phyloP scores from a whole-genome alignment of 1,139 yeast genomes.

The Diutina sp. region DNA sequence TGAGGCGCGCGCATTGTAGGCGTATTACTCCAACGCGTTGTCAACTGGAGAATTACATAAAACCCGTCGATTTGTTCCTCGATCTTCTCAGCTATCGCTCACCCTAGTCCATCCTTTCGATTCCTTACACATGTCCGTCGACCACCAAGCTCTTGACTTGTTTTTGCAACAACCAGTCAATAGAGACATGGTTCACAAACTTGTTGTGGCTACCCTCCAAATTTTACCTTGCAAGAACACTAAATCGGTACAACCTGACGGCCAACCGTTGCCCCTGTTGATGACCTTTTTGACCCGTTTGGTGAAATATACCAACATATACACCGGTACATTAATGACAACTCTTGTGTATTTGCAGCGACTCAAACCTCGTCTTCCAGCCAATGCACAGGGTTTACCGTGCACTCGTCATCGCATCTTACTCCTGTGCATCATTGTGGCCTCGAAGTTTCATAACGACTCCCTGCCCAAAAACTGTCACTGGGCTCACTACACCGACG shows the following conservation, averaged over 20 bases:
- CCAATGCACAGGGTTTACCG: slow-evolving; percentile 62
- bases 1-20: background rate
- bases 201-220: slow-evolving; percentile 50
- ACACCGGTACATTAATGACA: slow-evolving; percentile 66
- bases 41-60: background rate
- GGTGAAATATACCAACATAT: slow-evolving; percentile 62
- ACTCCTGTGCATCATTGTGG: slow-evolving; percentile 57
- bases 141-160: slow-evolving; percentile 36
- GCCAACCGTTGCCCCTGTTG: slow-evolving; percentile 36
- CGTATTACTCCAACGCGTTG: background rate
- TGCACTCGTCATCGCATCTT: slow-evolving; percentile 71
- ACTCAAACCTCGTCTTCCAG: slow-evolving; percentile 46
- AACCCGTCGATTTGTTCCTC: background rate
- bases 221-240: slow-evolving; percentile 43
- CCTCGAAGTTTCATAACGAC: slow-evolving; percentile 67
- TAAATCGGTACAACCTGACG: slow-evolving; percentile 14
- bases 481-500: slow-evolving; percentile 72
- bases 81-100: background rate
- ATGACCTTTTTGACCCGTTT: slow-evolving; percentile 62
- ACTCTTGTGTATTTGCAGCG: slow-evolving; percentile 56
- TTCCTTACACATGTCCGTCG: background rate
- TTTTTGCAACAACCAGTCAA: slow-evolving; percentile 47
- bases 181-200: slow-evolving; percentile 52
- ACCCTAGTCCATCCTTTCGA: background rate
- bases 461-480: slow-evolving; percentile 65